These are phyloP conservation scores for Fusarium protoensiforme DNA, from an alignment of 2,329 filamentous ascomycete species.

Conservation along the genomic window DNA sequence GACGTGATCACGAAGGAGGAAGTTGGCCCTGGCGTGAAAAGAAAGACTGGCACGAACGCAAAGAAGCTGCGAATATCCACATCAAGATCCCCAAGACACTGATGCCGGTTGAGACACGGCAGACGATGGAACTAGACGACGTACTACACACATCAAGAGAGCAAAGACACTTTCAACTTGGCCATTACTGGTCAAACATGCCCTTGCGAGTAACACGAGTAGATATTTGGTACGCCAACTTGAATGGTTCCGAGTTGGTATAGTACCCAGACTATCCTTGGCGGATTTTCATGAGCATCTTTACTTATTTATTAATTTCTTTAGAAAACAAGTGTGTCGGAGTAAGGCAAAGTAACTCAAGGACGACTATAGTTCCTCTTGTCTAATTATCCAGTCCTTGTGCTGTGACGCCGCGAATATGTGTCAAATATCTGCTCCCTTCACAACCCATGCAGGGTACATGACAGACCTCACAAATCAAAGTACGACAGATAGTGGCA, in stretches of 20 bases:
- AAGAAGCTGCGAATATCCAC: background rate
- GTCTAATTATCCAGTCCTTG: background rate
- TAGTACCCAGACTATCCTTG: background rate
- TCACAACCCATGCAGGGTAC: background rate
- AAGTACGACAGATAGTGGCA: background rate
- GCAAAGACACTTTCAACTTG: background rate
- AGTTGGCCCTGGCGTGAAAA: fast-evolving
- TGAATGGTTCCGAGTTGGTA: background rate
- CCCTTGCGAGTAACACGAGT: background rate
- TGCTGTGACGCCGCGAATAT: background rate
- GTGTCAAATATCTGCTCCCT: too few species aligned
- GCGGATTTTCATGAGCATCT: background rate
- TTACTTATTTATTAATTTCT: background rate
- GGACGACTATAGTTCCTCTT: background rate
- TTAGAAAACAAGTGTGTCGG: background rate
- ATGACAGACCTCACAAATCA: background rate
- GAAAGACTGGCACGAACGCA: background rate
- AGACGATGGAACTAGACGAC: background rate
- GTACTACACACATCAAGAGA: background rate
- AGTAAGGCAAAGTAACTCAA: background rate
- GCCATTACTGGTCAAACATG: background rate
- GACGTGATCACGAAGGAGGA: background rate
- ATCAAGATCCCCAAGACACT: background rate
- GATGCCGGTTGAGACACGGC: background rate
- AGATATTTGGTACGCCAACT: background rate